phyloP scores from a whole-genome alignment of 345 rosid species.

The Rhodamnia argentea region DNA sequence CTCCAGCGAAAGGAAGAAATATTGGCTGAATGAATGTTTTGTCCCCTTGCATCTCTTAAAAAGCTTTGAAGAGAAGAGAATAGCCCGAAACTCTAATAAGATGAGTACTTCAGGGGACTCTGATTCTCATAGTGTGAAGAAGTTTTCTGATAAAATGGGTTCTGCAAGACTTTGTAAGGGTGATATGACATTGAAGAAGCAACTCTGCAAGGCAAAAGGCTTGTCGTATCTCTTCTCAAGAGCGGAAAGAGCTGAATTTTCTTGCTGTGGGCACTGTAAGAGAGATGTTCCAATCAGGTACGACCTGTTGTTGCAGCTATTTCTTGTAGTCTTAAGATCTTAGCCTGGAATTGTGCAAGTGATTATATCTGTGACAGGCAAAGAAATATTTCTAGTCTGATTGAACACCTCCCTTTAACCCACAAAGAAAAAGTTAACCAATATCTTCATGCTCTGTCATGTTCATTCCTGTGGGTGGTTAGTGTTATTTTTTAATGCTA shows the following conservation, averaged over 20 bases:
- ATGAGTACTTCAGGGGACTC: conserved; percentile 25
- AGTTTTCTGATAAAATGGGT: neutral
- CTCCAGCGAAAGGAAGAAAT: conserved; percentile 80
- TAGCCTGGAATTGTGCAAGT: neutral
- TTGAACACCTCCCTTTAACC: neutral
- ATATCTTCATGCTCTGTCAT: neutral
- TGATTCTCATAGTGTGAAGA: conserved; percentile 15
- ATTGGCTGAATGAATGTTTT: conserved; percentile 70
- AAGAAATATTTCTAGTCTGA: neutral
- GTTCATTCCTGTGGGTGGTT: neutral
- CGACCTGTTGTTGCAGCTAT: neutral
- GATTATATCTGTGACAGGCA: neutral
- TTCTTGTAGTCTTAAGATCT: neutral
- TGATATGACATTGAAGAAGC: conserved; percentile 11
- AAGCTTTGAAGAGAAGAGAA: conserved; percentile 87
- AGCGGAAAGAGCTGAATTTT: conserved; percentile 63
- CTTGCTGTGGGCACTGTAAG: conserved; percentile 74
- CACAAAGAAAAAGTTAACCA: neutral
- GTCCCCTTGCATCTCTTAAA: conserved; percentile 91
- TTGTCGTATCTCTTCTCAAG: conserved; percentile 67
- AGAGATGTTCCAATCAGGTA: conserved; percentile 73
- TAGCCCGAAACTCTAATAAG: conserved; percentile 46
- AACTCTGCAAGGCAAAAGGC: conserved; percentile 38
- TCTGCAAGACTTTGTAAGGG: neutral
- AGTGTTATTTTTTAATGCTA: neutral